These are phyloP conservation scores for Colletotrichum salicis DNA, from an alignment of 2,329 filamentous ascomycete species.

Conservation along the genomic window DNA sequence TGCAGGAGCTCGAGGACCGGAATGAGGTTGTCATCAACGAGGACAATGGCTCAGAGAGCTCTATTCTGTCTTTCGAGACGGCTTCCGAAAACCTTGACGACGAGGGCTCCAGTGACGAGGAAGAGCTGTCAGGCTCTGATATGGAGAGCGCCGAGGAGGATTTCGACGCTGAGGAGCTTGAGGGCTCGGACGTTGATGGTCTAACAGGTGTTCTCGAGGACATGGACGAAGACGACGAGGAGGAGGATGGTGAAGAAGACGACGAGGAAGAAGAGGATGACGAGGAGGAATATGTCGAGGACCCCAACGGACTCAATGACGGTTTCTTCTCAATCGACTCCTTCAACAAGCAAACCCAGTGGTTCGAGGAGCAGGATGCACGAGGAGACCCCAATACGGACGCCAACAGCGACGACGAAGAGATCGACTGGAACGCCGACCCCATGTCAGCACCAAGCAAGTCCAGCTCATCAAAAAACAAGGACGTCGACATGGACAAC, in stretches of 20 bases:
- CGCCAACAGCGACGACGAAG: constrained; percentile 79
- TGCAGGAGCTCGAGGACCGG: constrained; percentile 61
- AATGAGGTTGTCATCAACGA: constrained; percentile 52
- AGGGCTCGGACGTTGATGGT: constrained; percentile 42
- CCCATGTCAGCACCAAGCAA: constrained; percentile 63
- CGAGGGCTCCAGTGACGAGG: constrained; percentile 46
- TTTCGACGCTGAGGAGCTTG: constrained; percentile 34
- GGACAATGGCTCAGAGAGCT: constrained; percentile 48
- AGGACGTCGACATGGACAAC: constrained; percentile 43
- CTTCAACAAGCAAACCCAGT: constrained; percentile 94
- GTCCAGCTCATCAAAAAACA: constrained; percentile 42
- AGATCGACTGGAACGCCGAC: constrained; percentile 85
- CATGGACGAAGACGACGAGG: constrained; percentile 40
- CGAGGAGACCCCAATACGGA: constrained; percentile 80
- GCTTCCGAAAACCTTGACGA: constrained; percentile 40
- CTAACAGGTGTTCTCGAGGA: constrained; percentile 30
- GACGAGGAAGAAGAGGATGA: constrained; percentile 59
- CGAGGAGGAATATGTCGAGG: constrained; percentile 70
- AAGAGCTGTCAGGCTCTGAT: constrained; percentile 37
- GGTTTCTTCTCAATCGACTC: constrained; percentile 98
- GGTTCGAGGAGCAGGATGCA: constrained; percentile 86
- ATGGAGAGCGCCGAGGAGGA: constrained; percentile 47
- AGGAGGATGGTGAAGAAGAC: constrained; percentile 50
- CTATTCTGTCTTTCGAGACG: constrained; percentile 50
- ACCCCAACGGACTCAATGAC: constrained; percentile 90